Conservation (phyloP, 2,329 filamentous ascomycete genomes). For the Emmonsia crescens region DNA sequence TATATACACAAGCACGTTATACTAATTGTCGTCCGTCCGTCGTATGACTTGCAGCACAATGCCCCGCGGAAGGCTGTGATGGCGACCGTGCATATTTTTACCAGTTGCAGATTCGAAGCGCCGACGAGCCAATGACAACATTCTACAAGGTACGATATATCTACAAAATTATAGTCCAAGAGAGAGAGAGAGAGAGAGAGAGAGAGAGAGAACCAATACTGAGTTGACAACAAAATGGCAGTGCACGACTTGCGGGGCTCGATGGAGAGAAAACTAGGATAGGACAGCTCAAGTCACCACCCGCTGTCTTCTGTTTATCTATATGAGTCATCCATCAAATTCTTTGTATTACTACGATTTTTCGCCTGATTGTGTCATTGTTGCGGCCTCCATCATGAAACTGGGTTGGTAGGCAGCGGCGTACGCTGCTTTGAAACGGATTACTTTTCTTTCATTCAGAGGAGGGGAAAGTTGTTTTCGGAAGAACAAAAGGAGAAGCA, state of each 20-base stretch:
- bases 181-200: neutral
- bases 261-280: conserved; percentile 40
- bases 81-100: conserved; percentile 84
- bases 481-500: too few species aligned
- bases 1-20: neutral
- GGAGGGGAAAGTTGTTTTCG: neutral
- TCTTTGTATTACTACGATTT: neutral
- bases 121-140: conserved; percentile 96
- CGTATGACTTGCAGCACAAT: conserved; percentile 51
- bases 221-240: conserved; percentile 14
- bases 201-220: neutral
- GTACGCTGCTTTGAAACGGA: neutral
- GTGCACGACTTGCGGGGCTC: conserved; percentile 37
- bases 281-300: neutral
- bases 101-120: conserved; percentile 94
- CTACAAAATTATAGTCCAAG: too few species aligned
- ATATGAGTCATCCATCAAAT: neutral
- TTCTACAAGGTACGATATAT: conserved; percentile 66
- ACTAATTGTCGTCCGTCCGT: neutral
- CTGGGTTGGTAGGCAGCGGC: neutral
- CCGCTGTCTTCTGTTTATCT: neutral
- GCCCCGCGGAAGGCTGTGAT: conserved; percentile 67
- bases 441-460: neutral
- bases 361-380: neutral
- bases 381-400: neutral